Evolutionary conservation across 768 basidiomycete genomes (phyloP).

Genomic region (Lentinula detonsa): DNA sequence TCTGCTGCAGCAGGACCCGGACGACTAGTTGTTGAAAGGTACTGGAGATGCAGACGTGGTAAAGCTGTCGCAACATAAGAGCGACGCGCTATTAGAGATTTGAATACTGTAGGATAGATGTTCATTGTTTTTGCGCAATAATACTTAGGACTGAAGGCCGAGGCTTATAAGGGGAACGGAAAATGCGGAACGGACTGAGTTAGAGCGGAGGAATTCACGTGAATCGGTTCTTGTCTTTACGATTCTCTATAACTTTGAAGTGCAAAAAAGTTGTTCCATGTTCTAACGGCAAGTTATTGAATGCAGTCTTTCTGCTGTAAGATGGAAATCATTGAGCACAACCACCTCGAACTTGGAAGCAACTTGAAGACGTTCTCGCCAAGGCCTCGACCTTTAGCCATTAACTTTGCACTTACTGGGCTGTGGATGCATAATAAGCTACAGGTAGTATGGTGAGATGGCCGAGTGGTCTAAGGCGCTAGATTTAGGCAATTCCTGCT

Average conservation of each 20-base stretch:
- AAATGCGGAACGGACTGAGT: background rate
- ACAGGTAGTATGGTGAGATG: background rate
- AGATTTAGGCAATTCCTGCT: background rate
- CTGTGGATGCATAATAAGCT: background rate
- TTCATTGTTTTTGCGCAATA: background rate
- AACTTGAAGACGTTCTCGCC: no score
- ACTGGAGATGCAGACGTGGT: background rate
- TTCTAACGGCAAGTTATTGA: no score
- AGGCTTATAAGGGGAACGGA: background rate
- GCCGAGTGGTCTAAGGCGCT: constrained; percentile 3
- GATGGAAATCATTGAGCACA: no score
- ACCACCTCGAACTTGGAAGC: no score
- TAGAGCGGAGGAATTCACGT: background rate
- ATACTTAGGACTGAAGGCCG: background rate
- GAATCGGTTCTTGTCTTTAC: background rate
- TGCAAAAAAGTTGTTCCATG: no score
- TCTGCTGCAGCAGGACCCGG: background rate
- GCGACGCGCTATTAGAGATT: background rate
- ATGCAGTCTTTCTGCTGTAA: no score
- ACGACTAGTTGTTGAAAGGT: background rate
- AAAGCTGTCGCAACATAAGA: background rate
- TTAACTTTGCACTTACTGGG: no score
- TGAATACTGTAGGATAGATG: background rate
- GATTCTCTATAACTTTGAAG: no score
- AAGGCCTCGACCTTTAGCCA: no score